A percentile compares a stretch with the other conserved stretches of the same genome.
These are phyloP conservation scores for Pichia scutulata DNA, from an alignment of 805 yeast species.

Conservation along the genomic window DNA sequence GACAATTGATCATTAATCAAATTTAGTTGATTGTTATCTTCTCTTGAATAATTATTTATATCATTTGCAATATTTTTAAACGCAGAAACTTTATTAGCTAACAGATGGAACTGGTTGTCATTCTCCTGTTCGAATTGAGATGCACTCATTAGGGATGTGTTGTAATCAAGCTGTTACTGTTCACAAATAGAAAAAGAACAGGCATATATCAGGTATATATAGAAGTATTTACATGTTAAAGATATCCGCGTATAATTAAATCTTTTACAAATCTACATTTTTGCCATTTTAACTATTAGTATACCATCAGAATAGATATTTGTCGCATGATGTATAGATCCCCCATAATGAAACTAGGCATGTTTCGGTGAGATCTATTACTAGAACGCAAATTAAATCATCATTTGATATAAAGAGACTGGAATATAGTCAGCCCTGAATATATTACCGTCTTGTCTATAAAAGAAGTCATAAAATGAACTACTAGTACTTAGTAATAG, in stretches of 20 bases:
- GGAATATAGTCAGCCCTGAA: background rate
- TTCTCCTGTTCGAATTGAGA: slow-evolving; percentile 38
- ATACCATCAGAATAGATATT: slow-evolving; percentile 17
- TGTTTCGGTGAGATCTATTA: slow-evolving; percentile 21
- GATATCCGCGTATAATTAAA: background rate
- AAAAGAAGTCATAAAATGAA: no score
- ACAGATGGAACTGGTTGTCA: slow-evolving; percentile 51
- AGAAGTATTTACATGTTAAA: background rate
- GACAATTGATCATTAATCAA: slow-evolving; percentile 45
- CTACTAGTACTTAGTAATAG: no score
- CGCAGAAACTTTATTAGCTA: slow-evolving; percentile 58
- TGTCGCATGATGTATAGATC: slow-evolving; percentile 29
- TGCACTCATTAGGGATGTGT: slow-evolving; percentile 21
- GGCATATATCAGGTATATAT: background rate
- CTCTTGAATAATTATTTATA: slow-evolving; percentile 55
- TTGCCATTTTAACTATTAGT: background rate
- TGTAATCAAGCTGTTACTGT: background rate
- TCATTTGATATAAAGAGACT: slow-evolving; percentile 12
- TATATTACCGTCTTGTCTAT: background rate
- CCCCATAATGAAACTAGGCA: slow-evolving; percentile 28
- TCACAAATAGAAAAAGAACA: background rate
- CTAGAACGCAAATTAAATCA: slow-evolving; percentile 33
- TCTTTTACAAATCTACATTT: background rate
- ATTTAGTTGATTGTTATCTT: slow-evolving; percentile 37
- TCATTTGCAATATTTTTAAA: slow-evolving; percentile 62